Base-by-base conservation (phyloP, 805 yeast genomes). In the Schwanniomyces vanrijiae region DNA sequence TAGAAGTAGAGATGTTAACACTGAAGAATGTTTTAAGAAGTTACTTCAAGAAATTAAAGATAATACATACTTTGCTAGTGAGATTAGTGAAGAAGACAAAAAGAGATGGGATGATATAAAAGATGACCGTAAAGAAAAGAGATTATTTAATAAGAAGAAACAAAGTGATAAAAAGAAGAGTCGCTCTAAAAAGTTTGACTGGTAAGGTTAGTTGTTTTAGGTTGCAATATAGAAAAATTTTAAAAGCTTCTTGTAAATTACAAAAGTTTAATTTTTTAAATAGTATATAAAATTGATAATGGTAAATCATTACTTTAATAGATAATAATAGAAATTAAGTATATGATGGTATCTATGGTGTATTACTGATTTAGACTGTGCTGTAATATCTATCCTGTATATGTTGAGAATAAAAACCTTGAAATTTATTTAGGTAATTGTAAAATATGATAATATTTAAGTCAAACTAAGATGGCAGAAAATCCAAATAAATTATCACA, bases 1-100 rank as follows among this genome's bases (percentile, higher is more conserved):
- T 4, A 65, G 96, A 25, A 80, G 81, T 14, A 71, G 89, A 52
- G 82, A 79, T 11, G 66, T 64, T 8, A 88, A 88, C 56, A 60
- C 77, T 6, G 73, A 71, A 4, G 73, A 76, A 21, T 88, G 96
- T 53, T 78, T 80, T 48, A 64, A 65, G n/a, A 86, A 85, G 59
- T 70, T 88, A 10, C 66, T 79, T 3, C 54, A 64, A 1, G 85
- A 81, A 45, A 73, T 88, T 47, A 77, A 73, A 49, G 61, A 62
- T 1, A 61, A 63, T 1, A 79, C 79, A 1, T 65, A 63, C 48
- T 75, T 84, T 49, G 78, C 77, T 0, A 66, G 64, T 1, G 87
- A 81, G 43, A 64, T 73, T 1, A 69, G 74, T 18, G 73, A 65
- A 21, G 77, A 67, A 67, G 81, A 76, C 43, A 49, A 69, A 46